Evolutionary conservation across 2,329 filamentous ascomycete genomes (phyloP).

Genomic region (Didymella segeticola): DNA sequence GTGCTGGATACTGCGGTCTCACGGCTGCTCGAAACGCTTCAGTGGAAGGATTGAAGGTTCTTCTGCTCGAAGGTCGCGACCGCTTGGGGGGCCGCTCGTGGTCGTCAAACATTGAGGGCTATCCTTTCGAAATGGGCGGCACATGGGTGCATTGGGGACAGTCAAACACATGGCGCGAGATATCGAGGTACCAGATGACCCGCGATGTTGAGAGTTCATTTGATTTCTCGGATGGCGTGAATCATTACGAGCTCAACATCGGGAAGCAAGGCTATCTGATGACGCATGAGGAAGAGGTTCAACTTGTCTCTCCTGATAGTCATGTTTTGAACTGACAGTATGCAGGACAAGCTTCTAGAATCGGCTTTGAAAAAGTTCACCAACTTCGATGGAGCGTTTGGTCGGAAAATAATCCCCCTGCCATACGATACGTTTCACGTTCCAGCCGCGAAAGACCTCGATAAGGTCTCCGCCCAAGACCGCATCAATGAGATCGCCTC

Average conservation of each 20-base stretch:
- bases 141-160: slow-evolving; percentile 49
- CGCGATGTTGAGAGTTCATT: slow-evolving; percentile 41
- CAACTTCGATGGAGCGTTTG: slow-evolving; percentile 54
- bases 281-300: slow-evolving; percentile 53
- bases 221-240: slow-evolving; percentile 53
- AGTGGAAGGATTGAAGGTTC: slow-evolving; percentile 30
- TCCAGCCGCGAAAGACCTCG: slow-evolving; percentile 13
- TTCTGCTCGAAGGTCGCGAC: slow-evolving; percentile 51
- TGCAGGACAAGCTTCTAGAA: slow-evolving; percentile 24
- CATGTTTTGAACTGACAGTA: slow-evolving; percentile 10
- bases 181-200: slow-evolving; percentile 55
- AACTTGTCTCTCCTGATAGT: background rate
- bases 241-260: slow-evolving; percentile 51
- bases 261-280: slow-evolving; percentile 41
- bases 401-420: slow-evolving; percentile 50
- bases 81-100: slow-evolving; percentile 54
- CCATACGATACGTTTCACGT: slow-evolving; percentile 45
- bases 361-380: slow-evolving; percentile 52
- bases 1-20: slow-evolving; percentile 34
- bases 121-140: slow-evolving; percentile 52
- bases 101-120: slow-evolving; percentile 46
- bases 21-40: slow-evolving; percentile 34
- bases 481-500: slow-evolving; percentile 52
- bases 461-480: slow-evolving; percentile 47
- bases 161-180: slow-evolving; percentile 45